Percentiles rank a stretch among this genome's conserved stretches.
phyloP scores from a whole-genome alignment of 2,329 filamentous ascomycete species.

The Rhynchosporium agropyri region DNA sequence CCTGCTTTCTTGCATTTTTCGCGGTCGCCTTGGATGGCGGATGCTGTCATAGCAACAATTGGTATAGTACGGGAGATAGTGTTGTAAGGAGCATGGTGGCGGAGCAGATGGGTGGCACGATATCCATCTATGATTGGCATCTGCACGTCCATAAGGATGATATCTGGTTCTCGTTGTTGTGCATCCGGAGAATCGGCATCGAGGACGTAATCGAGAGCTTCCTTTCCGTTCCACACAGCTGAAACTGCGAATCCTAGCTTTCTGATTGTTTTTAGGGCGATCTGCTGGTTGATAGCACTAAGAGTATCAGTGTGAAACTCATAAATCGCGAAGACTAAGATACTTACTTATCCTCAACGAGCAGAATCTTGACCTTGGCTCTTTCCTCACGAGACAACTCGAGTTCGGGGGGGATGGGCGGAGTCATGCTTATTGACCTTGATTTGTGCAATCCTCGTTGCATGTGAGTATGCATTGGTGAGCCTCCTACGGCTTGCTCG shows the following conservation, averaged over 20 bases:
- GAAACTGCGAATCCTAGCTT: conserved; percentile 73
- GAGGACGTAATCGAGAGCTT: conserved; percentile 73
- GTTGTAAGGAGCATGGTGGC: conserved; percentile 68
- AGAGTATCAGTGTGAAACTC: conserved; percentile 5
- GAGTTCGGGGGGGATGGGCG: conserved; percentile 46
- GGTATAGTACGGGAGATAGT: conserved; percentile 62
- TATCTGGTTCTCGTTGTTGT: conserved; percentile 56
- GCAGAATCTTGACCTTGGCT: conserved; percentile 66
- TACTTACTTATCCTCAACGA: conserved; percentile 80
- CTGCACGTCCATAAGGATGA: conserved; percentile 79
- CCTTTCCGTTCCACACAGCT: conserved; percentile 77
- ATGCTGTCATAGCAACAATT: conserved; percentile 82
- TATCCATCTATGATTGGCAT: conserved; percentile 81
- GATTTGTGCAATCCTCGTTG: conserved; percentile 19
- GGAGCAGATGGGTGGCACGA: conserved; percentile 71
- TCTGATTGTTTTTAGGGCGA: conserved; percentile 73
- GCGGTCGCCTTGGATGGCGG: conserved; percentile 74
- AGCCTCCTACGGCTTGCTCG: conserved; percentile 49
- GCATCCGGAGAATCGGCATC: conserved; percentile 48
- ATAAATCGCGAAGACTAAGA: conserved; percentile 24
- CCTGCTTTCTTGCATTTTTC: conserved; percentile 74
- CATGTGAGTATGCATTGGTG: conserved; percentile 43
- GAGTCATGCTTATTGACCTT: conserved; percentile 33
- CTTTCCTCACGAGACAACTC: conserved; percentile 60
- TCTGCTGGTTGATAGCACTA: conserved; percentile 71